phyloP scores from a whole-genome alignment of 176 grass and related monocot genomes.

The Panicum miliaceum region DNA sequence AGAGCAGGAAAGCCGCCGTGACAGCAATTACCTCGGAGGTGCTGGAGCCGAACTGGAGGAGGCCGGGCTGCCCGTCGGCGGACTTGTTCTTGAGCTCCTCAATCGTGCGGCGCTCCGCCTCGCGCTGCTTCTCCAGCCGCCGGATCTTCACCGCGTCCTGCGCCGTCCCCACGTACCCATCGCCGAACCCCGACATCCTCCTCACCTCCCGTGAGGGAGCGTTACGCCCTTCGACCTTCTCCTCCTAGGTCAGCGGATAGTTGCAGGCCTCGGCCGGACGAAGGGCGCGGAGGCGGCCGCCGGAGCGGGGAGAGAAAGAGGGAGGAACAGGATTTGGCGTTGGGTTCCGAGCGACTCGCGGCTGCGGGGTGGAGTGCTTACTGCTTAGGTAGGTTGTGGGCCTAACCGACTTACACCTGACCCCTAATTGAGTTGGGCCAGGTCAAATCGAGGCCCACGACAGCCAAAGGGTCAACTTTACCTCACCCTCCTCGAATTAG shows the following conservation, averaged over 20 bases:
- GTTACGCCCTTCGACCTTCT: background rate
- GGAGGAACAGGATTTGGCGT: slow-evolving; percentile 27
- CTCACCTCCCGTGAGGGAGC: background rate
- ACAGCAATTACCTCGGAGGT: slow-evolving; percentile 76
- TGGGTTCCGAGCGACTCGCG: background rate
- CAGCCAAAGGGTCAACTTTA: background rate
- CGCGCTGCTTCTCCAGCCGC: slow-evolving; percentile 96
- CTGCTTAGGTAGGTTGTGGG: background rate
- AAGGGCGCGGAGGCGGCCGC: background rate
- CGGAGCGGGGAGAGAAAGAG: background rate
- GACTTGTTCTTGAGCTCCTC: slow-evolving; percentile 94
- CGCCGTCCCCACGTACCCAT: slow-evolving; percentile 94
- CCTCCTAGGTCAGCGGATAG: background rate
- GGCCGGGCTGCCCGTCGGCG: slow-evolving; percentile 72
- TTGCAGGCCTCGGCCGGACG: background rate
- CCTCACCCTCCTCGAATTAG: background rate
- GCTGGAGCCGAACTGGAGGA: slow-evolving; percentile 99
- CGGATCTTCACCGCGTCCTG: slow-evolving; percentile 96
- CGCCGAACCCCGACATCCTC: slow-evolving; percentile 88
- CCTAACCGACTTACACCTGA: background rate
- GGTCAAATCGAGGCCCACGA: background rate
- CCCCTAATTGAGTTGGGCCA: background rate
- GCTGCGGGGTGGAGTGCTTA: background rate
- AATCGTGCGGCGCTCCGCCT: slow-evolving; percentile 94
- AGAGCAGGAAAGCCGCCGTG: background rate